Base-by-base conservation (phyloP, 2,329 filamentous ascomycete species). In the Alternaria ventricosa region DNA sequence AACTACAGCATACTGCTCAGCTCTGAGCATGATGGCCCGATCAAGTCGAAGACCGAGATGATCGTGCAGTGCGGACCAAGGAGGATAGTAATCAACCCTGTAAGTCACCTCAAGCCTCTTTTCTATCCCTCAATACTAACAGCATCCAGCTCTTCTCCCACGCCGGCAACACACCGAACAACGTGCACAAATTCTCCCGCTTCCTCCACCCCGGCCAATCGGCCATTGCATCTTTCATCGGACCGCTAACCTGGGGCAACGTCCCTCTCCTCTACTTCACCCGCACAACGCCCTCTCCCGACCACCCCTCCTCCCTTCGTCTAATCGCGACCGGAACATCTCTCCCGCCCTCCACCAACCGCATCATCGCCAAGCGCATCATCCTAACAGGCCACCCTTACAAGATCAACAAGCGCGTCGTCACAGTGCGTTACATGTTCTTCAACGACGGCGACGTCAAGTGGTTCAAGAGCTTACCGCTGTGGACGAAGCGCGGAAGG, bases 391-490 rank as follows among this genome's bases (percentile, higher is more conserved):
- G 96, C 15, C 95, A 99, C 78, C 96, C 96, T 0, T 97, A 93
- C 87, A 97, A 99, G 84, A 99, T 99, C 79, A 93, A 99, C 88
- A 97, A 97, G 87, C 94, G 92, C 81, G 86, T 99, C 23, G 96
- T 99, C 63, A 99, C 96, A 1, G 90, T 99, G 50, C 91, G 96
- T 28, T 99, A 99, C 87, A 99, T 99, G 96, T 99, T 99, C 87
- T 99, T 99, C 89, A 96, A 95, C 84, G 86, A 91, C 53, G 93
- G 95, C 74, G 96, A 99, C 70, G 93, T 99, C 30, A 89, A 92
- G 71, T 99, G 96, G 94, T 99, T 98, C 88, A 97, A 97, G 84
- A 95, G 95, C 1, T 80, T 99, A 77, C 95, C 96, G 64, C 82
- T 99, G 67, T 99, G 95, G 94, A 99, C 96, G 6, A 92, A 89